Evolutionary conservation across 2,329 filamentous ascomycete genomes (phyloP), one percentile per base, ranked within the genome.

Genomic region (Chaetomiaceae sp.): DNA sequence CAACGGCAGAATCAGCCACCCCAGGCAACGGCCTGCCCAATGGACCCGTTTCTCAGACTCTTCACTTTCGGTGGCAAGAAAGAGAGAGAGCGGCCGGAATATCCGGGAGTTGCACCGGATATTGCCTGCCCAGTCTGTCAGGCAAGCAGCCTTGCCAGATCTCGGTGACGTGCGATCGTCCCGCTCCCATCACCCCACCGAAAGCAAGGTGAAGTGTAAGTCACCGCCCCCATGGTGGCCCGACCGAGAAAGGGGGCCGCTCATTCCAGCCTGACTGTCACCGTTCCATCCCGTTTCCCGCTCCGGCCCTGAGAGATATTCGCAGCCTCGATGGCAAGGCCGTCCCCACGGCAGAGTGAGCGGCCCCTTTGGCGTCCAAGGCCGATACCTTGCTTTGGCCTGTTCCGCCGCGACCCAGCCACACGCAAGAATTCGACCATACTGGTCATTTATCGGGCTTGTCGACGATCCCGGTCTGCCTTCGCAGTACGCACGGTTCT

Each of bases 161-260:
- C 37, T 25, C 53, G 52, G 40, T 33, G 38, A 33, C 43, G 44
- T 55, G 47, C 53, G 49, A 53, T 54, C 44, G 45, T 53, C 47
- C 45, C 53, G 53, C 51, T 44, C 54, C 33, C 40, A 56, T 58
- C 59, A 61, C 60, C 48, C 53, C 55, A 60, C 59, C 54, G 37
- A 48, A 64, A 56, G 56, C 59, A 61, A 53, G 57, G 51, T 58
- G 57, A 62, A n/a, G 58, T 61, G 58, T 57, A 63, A 60, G 59
- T 61, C 60, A 63, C 61, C 44, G 59, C 56, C 56, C 57, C 61
- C 61, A 62, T 59, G 44, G 50, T 54, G 51, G 53, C 34, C 43
- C 33, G 46, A 19, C 25, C 39, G 55, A 47, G 33, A 47, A 48
- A 53, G 51, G 31, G 53, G 59, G 54, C 51, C 44, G 47, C 38